Conservation (phyloP, 306 rosid species). For the Quercus robur region DNA sequence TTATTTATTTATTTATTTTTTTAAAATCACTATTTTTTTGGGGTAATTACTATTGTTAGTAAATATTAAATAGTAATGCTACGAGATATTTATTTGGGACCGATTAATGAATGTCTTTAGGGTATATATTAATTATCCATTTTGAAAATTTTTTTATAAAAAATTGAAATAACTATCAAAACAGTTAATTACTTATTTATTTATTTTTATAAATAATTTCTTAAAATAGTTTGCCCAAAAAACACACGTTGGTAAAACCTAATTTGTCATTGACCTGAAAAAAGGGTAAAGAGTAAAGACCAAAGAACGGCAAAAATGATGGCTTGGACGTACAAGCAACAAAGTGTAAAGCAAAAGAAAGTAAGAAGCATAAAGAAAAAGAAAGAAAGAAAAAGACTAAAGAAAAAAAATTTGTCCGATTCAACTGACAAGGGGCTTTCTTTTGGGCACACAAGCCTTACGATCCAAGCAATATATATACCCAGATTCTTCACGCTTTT, state of each 20-base stretch:
- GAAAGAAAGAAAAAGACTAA: background rate
- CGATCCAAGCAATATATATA: slow-evolving; percentile 9
- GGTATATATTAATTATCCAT: too few species aligned
- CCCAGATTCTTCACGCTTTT: background rate
- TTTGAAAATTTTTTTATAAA: accelerated
- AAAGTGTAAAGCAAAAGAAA: background rate
- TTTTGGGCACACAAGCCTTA: background rate
- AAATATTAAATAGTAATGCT: too few species aligned
- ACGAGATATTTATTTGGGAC: too few species aligned
- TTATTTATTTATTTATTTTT: too few species aligned
- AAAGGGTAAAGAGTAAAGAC: too few species aligned
- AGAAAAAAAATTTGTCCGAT: background rate
- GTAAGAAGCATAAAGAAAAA: background rate
- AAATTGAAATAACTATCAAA: too few species aligned
- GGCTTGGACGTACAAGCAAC: background rate
- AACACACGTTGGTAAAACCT: too few species aligned
- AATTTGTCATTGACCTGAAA: too few species aligned
- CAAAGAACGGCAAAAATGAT: background rate
- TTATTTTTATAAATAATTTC: too few species aligned
- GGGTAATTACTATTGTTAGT: too few species aligned
- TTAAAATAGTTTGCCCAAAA: too few species aligned
- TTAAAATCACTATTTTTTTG: too few species aligned
- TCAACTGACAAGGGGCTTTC: background rate
- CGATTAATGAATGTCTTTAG: accelerated
- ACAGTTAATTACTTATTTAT: accelerated